Evolutionary conservation across 148 eudicot species (phyloP).

Genomic region (Suaeda aralocaspica): DNA sequence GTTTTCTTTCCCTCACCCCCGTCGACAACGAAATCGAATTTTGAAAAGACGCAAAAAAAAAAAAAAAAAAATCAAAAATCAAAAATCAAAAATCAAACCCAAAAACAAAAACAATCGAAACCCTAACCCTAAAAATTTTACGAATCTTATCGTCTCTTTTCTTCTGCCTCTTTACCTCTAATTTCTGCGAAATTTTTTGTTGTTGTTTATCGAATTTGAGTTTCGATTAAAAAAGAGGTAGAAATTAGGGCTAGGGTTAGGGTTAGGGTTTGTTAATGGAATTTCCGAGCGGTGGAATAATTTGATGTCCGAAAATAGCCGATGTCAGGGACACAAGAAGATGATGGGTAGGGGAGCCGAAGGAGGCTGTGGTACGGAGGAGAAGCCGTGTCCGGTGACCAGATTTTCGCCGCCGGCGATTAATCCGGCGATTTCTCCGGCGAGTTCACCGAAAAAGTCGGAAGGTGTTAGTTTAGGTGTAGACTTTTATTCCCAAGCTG

Average conservation of each 20-base stretch:
- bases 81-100: no score
- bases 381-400: conserved; percentile 41
- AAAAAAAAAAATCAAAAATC: conserved; percentile 26
- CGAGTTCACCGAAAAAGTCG: conserved; percentile 20
- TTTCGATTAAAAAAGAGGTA: neutral
- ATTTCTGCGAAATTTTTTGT: neutral
- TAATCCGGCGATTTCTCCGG: conserved; percentile 25
- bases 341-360: conserved; percentile 59
- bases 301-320: conserved; percentile 52
- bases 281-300: conserved; percentile 34
- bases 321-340: conserved; percentile 63
- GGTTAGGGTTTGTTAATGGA: conserved; percentile 56
- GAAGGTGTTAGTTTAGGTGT: conserved; percentile 17
- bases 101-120: conserved; percentile 33
- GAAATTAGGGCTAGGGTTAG: conserved; percentile 37
- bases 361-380: conserved; percentile 57
- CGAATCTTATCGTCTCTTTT: conserved; percentile 1
- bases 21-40: conserved; percentile 36
- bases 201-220: neutral
- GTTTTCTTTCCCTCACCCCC: conserved; percentile 22
- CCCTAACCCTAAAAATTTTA: conserved; percentile 82
- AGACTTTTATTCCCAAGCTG: conserved; percentile 71
- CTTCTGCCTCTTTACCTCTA: neutral
- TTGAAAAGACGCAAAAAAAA: conserved; percentile 23
- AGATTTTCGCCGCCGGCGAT: conserved; percentile 28